Evolutionary conservation across 352 stramenopile species (phyloP), one percentile per base, ranked within the genome.

Genomic region (Thalassiosira exigua): DNA sequence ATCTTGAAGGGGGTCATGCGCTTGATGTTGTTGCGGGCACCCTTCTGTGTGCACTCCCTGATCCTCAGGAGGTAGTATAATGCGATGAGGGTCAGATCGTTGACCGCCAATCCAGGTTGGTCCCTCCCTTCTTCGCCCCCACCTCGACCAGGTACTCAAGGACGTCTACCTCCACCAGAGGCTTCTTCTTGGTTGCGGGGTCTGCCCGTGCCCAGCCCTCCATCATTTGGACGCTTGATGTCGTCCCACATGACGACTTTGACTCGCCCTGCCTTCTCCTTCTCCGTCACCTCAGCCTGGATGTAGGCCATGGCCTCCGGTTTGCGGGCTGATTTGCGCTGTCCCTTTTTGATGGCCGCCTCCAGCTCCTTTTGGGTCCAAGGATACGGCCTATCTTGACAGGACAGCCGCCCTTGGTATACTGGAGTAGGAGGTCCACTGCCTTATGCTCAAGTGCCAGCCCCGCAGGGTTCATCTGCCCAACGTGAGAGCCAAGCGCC

Each of bases 21-120:
- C 29, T 24, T 58, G 1, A 0, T 24, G 17, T 79, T 0, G 51
- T 14, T 4, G 58, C 71, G 51, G 76, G 77, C 21, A 72, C 64
- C 14, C 66, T 67, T 11, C 62, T 29, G 0, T 41, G 36, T 44
- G 36, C 14, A 44, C 14, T 44, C 36, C 14, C 36, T 14, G 36
- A 44, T 44, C 7, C 36, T 30, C n/a, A 77, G 39, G 9, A 82
- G 36, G 36, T 72, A 82, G 46, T 77, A 82, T 17, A 77, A 82
- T 0, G 32, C 73, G 50, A 82, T 77, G 2, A 82, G 2, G 7
- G 54, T 29, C 0, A 52, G 42, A 24, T 79, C 70, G 4, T 17
- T 61, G 4, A 60, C 36, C n/a, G 70, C 51, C 12, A 1, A 11
- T 58, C 50, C 2, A 2, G 1, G 21, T 1, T 11, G 1, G 50